These are phyloP conservation scores for Candida caryicola DNA, from an alignment of 805 yeast genomes.

Conservation along the genomic window DNA sequence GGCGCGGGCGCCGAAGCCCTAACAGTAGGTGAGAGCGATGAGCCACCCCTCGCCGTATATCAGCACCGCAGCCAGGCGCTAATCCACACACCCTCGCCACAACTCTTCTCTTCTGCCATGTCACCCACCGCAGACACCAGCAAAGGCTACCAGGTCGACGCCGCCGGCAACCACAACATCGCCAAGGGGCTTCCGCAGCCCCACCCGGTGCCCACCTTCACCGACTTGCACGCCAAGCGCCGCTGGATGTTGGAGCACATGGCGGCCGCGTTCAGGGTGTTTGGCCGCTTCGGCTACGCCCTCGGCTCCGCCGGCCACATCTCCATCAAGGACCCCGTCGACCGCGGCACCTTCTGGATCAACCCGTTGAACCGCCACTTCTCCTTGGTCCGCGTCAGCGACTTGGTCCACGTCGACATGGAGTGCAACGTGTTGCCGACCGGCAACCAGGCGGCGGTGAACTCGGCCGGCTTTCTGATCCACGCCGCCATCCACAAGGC, in stretches of 20 bases:
- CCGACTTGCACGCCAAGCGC: conserved; percentile 47
- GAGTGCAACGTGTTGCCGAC: conserved; percentile 37
- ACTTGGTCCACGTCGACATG: conserved; percentile 39
- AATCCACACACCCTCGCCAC: no score
- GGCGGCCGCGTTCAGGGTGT: conserved; percentile 83
- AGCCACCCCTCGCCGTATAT: no score
- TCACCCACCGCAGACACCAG: conserved; percentile 19
- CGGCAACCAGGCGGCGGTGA: conserved; percentile 38
- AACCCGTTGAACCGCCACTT: conserved; percentile 85
- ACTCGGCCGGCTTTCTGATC: conserved; percentile 42
- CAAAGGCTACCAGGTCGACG: conserved; percentile 39
- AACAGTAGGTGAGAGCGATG: no score
- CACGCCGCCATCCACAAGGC: conserved; percentile 39
- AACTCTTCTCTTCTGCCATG: no score
- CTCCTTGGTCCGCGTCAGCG: conserved; percentile 36
- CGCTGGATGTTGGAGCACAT: conserved; percentile 63
- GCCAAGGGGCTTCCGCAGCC: conserved; percentile 54
- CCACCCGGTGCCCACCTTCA: conserved; percentile 50
- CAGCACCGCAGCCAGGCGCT: no score
- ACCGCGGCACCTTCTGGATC: conserved; percentile 82
- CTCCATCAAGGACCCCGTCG: conserved; percentile 79
- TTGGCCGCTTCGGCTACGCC: conserved; percentile 72
- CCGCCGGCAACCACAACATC: conserved; percentile 59
- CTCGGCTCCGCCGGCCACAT: conserved; percentile 88
- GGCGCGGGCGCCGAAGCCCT: no score